These are phyloP conservation scores for Leccinum subrobustum DNA, from an alignment of 1,284 basidiomycete species.

Conservation along the genomic window DNA sequence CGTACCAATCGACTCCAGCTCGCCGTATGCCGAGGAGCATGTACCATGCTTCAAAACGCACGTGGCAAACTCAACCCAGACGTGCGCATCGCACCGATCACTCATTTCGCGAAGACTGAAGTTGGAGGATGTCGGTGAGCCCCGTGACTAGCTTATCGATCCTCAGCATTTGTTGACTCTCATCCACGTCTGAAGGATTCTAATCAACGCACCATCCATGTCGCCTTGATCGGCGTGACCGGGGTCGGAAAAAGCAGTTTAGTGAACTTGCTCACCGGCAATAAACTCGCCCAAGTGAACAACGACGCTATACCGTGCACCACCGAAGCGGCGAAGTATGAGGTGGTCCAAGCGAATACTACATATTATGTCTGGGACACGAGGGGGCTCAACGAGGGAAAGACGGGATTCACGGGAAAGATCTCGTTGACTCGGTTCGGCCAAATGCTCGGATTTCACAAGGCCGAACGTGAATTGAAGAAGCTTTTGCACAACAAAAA, in stretches of 20 bases:
- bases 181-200: constrained; percentile 8
- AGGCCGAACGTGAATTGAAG: constrained; percentile 22
- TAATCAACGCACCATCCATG: constrained; percentile 5
- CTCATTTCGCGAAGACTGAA: background rate
- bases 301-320: constrained; percentile 27
- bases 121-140: constrained; percentile 21
- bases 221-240: constrained; percentile 26
- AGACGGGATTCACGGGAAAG: background rate
- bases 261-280: constrained; percentile 25
- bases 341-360: constrained; percentile 6
- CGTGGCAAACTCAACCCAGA: background rate
- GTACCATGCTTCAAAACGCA: background rate
- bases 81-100: background rate
- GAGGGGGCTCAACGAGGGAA: constrained; percentile 27
- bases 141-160: background rate
- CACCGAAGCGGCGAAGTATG: constrained; percentile 7
- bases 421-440: constrained; percentile 7
- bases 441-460: constrained; percentile 1
- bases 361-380: constrained; percentile 27
- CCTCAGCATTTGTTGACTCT: background rate
- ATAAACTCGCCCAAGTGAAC: constrained; percentile 13
- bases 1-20: background rate
- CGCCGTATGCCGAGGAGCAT: constrained; percentile 1
- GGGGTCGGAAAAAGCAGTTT: constrained; percentile 32
- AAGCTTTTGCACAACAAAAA: constrained; percentile 13